These are phyloP conservation scores for Centaurea solstitialis DNA, from an alignment of 129 eudicot species.

Conservation along the genomic window DNA sequence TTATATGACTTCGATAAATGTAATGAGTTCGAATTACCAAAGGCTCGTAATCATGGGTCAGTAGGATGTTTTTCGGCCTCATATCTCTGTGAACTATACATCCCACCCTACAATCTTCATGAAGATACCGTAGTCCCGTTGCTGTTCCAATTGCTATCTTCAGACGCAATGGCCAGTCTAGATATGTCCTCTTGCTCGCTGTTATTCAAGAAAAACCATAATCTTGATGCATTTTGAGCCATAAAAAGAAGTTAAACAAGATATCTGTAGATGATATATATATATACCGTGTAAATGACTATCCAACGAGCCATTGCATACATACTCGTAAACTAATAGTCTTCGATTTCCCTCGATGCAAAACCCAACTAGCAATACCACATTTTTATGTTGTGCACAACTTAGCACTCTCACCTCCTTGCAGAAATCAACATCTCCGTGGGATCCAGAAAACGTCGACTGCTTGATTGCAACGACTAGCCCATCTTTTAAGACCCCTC, in stretches of 20 bases:
- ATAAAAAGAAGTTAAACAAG: background rate
- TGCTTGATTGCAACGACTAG: conserved; percentile 79
- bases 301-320: conserved; percentile 89
- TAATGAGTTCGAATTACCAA: conserved; percentile 51
- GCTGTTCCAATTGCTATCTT: conserved; percentile 93
- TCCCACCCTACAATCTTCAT: conserved; percentile 98
- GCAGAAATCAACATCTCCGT: conserved; percentile 87
- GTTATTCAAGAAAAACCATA: conserved; percentile 1
- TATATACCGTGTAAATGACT: conserved; percentile 85
- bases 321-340: conserved; percentile 79
- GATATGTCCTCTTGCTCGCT: conserved; percentile 46
- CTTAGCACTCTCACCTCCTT: conserved; percentile 80
- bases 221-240: background rate
- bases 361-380: conserved; percentile 87
- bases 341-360: conserved; percentile 65
- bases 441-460: conserved; percentile 57
- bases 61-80: conserved; percentile 83
- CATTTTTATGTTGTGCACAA: conserved; percentile 96
- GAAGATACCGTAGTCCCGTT: conserved; percentile 93
- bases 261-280: background rate
- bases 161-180: conserved; percentile 71
- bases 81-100: conserved; percentile 77
- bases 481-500: conserved; percentile 77
- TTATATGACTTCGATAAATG: background rate
- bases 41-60: conserved; percentile 94